Percentiles rank a stretch among this genome's conserved stretches.
These are phyloP conservation scores for Phytophthora hibernalis DNA, from an alignment of 352 stramenopile genomes.

Conservation along the genomic window DNA sequence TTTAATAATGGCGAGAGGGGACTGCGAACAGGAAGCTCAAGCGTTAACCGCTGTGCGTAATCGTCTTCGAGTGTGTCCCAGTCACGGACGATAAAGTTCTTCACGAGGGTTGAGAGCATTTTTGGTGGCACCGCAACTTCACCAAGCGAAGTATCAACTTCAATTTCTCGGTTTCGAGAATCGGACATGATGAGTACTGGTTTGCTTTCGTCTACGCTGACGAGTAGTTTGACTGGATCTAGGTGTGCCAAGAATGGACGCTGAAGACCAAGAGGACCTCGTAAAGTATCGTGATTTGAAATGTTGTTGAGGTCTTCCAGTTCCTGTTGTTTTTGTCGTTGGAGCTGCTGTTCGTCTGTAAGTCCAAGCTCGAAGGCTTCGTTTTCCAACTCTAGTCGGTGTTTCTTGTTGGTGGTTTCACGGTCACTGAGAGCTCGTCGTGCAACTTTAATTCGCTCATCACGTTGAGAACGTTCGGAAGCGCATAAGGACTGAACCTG, in stretches of 20 bases:
- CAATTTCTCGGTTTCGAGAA: slow-evolving; percentile 6
- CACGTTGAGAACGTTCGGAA: slow-evolving; percentile 19
- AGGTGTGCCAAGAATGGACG: slow-evolving; percentile 28
- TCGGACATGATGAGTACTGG: neutral
- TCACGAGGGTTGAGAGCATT: slow-evolving; percentile 54
- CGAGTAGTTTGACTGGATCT: slow-evolving; percentile 23
- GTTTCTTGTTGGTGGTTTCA: slow-evolving; percentile 16
- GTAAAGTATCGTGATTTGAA: slow-evolving; percentile 2
- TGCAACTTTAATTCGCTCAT: slow-evolving; percentile 26
- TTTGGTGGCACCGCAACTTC: slow-evolving; percentile 41
- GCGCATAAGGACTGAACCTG: slow-evolving; percentile 22
- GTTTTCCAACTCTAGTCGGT: slow-evolving; percentile 25
- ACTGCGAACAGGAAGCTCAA: slow-evolving; percentile 33
- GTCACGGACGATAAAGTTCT: slow-evolving; percentile 56
- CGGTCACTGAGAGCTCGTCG: slow-evolving; percentile 17
- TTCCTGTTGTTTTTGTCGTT: slow-evolving; percentile 30
- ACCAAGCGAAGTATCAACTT: slow-evolving; percentile 21
- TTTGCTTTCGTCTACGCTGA: slow-evolving; percentile 18
- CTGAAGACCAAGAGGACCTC: slow-evolving; percentile 9
- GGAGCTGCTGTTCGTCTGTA: slow-evolving; percentile 24
- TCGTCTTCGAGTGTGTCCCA: slow-evolving; percentile 45
- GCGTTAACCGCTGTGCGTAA: slow-evolving; percentile 44
- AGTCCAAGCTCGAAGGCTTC: slow-evolving; percentile 32
- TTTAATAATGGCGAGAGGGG: slow-evolving; percentile 24
- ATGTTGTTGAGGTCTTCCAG: slow-evolving; percentile 22